phyloP scores from a whole-genome alignment of 805 yeast species.

The Peterozyma toletana region DNA sequence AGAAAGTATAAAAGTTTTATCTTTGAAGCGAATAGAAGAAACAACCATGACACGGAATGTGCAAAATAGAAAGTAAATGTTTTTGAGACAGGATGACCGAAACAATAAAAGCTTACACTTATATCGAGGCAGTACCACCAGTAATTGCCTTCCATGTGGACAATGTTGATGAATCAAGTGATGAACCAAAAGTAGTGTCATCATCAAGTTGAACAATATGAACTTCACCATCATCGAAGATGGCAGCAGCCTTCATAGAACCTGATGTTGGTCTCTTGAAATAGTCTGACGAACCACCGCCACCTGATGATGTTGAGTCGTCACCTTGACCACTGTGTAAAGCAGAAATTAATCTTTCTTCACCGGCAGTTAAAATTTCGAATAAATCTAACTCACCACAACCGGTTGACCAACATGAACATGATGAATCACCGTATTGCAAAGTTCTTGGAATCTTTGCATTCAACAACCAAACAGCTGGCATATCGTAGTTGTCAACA shows the following conservation, averaged over 20 bases:
- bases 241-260: constrained; percentile 83
- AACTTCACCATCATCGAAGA: constrained; percentile 57
- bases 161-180: constrained; percentile 53
- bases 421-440: constrained; percentile 78
- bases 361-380: constrained; percentile 77
- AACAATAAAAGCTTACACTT: background rate
- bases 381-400: constrained; percentile 97
- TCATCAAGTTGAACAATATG: constrained; percentile 57
- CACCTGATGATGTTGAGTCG: constrained; percentile 51
- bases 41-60: too few relatives aligned
- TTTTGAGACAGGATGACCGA: too few relatives aligned
- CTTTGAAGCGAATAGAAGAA: too few relatives aligned
- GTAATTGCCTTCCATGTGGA: constrained; percentile 44
- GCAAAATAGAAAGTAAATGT: too few relatives aligned
- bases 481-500: constrained; percentile 80
- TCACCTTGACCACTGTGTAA: constrained; percentile 80
- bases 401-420: constrained; percentile 96
- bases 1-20: too few relatives aligned
- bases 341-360: constrained; percentile 68
- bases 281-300: constrained; percentile 86
- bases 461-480: constrained; percentile 94
- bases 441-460: constrained; percentile 95
- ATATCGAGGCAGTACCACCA: constrained; percentile 37
- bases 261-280: constrained; percentile 76
- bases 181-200: constrained; percentile 37